Percentiles rank a stretch among this genome's conserved stretches.
These are phyloP conservation scores for Cladosporium cucumerinum DNA, from an alignment of 2,329 filamentous ascomycete species.

Conservation along the genomic window DNA sequence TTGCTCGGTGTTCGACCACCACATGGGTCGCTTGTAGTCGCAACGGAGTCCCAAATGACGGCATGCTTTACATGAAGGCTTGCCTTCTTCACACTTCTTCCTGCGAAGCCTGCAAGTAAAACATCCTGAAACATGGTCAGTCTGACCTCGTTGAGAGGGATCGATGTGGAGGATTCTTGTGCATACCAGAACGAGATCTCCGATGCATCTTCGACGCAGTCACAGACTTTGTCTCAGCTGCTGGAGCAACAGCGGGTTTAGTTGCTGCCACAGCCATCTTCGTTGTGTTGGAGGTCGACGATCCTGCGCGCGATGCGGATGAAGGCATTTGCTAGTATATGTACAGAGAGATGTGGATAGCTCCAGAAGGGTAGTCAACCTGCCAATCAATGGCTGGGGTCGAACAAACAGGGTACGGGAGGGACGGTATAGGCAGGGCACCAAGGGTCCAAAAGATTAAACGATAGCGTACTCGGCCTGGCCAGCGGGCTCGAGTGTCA, in stretches of 20 bases:
- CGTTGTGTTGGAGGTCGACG: constrained; percentile 39
- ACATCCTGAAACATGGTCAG: constrained; percentile 53
- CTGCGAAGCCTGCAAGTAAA: constrained; percentile 65
- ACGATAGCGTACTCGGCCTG: constrained; percentile 46
- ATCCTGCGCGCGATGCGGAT: constrained; percentile 40
- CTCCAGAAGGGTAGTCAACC: constrained; percentile 22
- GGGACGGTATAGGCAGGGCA: constrained; percentile 28
- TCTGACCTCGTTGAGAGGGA: constrained; percentile 18
- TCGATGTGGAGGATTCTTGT: not conserved
- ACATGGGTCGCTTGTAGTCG: constrained; percentile 94
- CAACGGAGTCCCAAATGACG: constrained; percentile 75
- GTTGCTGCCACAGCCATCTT: constrained; percentile 46
- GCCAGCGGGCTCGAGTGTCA: constrained; percentile 44
- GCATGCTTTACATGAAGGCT: constrained; percentile 62
- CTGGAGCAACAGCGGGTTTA: constrained; percentile 38
- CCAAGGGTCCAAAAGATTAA: constrained; percentile 35
- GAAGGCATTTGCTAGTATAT: constrained; percentile 46
- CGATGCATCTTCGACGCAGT: constrained; percentile 83
- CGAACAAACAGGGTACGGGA: constrained; percentile 28
- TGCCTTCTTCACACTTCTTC: constrained; percentile 69
- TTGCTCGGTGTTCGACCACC: constrained; percentile 94
- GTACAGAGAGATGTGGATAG: constrained; percentile 35
- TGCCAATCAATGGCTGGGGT: constrained; percentile 29
- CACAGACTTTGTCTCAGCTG: constrained; percentile 50
- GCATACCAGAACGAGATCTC: constrained; percentile 88